Base-by-base conservation (phyloP, 1,284 basidiomycete genomes). In the Sporisorium scitamineum region DNA sequence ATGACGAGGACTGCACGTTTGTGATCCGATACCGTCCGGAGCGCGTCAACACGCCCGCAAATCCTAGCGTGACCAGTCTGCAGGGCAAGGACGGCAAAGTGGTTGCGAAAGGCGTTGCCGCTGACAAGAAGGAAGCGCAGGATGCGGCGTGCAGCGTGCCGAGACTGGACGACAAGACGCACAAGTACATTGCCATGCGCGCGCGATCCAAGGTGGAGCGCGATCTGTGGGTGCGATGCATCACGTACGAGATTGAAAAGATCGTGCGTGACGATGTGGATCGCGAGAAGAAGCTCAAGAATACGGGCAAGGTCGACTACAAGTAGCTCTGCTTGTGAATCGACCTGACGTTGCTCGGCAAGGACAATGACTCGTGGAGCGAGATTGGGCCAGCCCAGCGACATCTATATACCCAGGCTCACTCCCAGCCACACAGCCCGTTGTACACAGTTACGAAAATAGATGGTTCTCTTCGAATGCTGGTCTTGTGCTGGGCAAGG, bases 141-240 rank as follows among this genome's bases (percentile, higher is more conserved):
- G 54, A 34, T 5, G 24, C 61, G 14, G 48, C 51, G 7, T 26
- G 39, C 18, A 59, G 53, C 31, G 48, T 89, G 5, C 92, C 92
- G 7, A 80, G 88, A 24, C 85, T 94, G 50, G 89, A 89, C 13
- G 87, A 88, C 51, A 91, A 91, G 82, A 57, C 70, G 50, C 87
- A 90, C 68, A 91, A 91, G 81, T 79, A 90, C 65, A 82, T 89
- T 22, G 88, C 93, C 5, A 91, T 92, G 79, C 89, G 90, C 63
- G 91, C 92, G 52, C 88, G 93, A 82, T 93, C 90, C 84, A 90
- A 90, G 82, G 86, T 94, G 48, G 94, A 95, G 85, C 87, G 93
- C 29, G 93, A 95, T 84, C 88, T 91, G 26, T 95, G 93, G 94
- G 93, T 93, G 80, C 94, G 92, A 90, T 92, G 92, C 18, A 86